Evolutionary conservation across 139 green algal genomes (phyloP).

Genomic region (Volvox reticuliferus): DNA sequence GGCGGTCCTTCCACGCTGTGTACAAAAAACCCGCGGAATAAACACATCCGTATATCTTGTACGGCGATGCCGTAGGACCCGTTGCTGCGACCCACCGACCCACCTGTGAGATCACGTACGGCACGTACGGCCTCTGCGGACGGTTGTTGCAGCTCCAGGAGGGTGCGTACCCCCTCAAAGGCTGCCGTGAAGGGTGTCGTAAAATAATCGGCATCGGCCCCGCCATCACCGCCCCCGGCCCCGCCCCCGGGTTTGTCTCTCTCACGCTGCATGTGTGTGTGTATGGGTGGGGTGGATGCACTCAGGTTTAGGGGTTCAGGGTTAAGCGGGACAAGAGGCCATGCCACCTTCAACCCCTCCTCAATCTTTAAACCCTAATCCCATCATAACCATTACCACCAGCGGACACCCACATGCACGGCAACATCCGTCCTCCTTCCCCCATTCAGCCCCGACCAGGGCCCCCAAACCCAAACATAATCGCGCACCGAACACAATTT

Average conservation of each 20-base stretch:
- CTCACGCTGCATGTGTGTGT: not conserved
- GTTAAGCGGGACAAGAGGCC: no score
- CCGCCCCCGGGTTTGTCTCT: not conserved
- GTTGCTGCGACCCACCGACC: not conserved
- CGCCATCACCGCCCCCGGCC: not conserved
- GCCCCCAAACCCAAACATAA: no score
- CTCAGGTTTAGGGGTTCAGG: no score
- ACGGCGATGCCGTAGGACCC: not conserved
- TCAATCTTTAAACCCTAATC: no score
- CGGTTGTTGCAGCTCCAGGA: conserved; percentile 34
- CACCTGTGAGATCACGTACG: conserved; percentile 18
- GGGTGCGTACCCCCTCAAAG: conserved; percentile 24
- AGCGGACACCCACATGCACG: no score
- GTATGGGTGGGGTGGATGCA: no score
- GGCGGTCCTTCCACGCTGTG: no score
- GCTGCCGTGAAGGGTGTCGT: not conserved
- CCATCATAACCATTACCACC: no score
- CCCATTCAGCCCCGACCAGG: no score
- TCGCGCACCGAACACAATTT: no score
- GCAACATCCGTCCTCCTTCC: no score
- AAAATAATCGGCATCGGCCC: not conserved
- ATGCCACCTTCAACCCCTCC: no score
- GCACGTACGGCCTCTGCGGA: conserved; percentile 18
- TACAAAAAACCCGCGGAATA: not conserved
- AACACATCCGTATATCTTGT: not conserved